Evolutionary conservation across 2,329 filamentous ascomycete species (phyloP), one percentile per base, ranked within the genome.

Genomic region (Epichloe uncinata): DNA sequence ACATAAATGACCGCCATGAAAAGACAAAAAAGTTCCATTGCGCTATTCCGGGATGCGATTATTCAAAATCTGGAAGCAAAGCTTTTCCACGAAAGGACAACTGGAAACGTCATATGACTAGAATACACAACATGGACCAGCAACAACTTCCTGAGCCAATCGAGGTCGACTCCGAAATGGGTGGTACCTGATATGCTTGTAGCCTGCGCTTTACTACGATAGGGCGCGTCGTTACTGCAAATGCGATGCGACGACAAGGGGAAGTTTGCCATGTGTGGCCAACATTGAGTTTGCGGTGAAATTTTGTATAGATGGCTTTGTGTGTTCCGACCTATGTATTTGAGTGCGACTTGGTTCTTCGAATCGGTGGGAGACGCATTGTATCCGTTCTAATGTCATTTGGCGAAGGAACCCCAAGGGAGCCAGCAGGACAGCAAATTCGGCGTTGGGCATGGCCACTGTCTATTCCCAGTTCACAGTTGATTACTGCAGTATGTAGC

Each of bases 61-160:
- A 78, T 58, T 79, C 75, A n/a, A 71, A 69, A 50, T 60, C 66
- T 15, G 77, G 77, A 8, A 75, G 77, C 49, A 79, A 78, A 54
- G 75, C 73, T 0, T 81, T 81, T 55, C 76, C 77, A 1, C 66
- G 78, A 48, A 81, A 81, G 58, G 78, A 81, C 57, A 81, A 81
- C 61, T 81, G 77, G 77, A 73, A 77, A 56, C 66, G 78, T 50
- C 78, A 81, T 58, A 80, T 81, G 76, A 66, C 71, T 36, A 80
- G 79, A 60, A 80, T 79, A 55, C 78, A 81, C 56, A 62, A 70
- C 36, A 61, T 72, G 52, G 69, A 72, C 47, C 61, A 66, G 44
- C 56, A 57, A 44, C 51, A 60, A 20, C 62, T 69, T 5, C 70
- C 72, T 1, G 67, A 70, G 15, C 69, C 71, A 16, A 64, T 71